Percentiles rank a stretch among this genome's conserved stretches.
phyloP scores from a whole-genome alignment of 768 basidiomycete genomes.

The Tulasnella sp. region DNA sequence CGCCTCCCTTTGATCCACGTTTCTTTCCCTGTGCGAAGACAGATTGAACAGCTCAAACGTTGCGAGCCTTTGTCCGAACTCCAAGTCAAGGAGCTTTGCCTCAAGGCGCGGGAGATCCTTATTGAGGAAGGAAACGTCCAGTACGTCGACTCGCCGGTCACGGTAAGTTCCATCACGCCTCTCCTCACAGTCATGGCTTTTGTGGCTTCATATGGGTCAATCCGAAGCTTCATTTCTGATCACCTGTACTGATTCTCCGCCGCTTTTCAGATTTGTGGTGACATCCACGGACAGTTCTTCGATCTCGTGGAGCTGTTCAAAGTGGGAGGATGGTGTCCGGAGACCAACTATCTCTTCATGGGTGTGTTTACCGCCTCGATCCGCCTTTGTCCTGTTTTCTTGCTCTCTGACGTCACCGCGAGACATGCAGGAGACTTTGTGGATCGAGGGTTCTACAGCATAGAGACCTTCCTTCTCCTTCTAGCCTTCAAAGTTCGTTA shows the following conservation, averaged over 20 bases:
- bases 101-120: slow-evolving; percentile 93
- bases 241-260: neutral
- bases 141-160: slow-evolving; percentile 91
- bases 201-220: neutral
- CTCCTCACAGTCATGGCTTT: no score
- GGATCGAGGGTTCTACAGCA: slow-evolving; percentile 94
- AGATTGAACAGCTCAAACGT: slow-evolving; percentile 88
- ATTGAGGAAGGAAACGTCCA: slow-evolving; percentile 99
- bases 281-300: slow-evolving; percentile 50
- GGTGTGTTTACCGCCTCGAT: slow-evolving; percentile 47
- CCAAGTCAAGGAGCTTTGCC: slow-evolving; percentile 89
- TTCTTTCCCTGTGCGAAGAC: slow-evolving; percentile 55
- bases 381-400: slow-evolving; percentile 29
- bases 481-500: slow-evolving; percentile 96
- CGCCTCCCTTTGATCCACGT: no score
- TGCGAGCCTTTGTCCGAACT: slow-evolving; percentile 96
- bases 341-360: slow-evolving; percentile 93
- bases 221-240: neutral
- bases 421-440: slow-evolving; percentile 83
- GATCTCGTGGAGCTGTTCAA: slow-evolving; percentile 73
- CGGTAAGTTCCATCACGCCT: slow-evolving; percentile 39
- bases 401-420: slow-evolving; percentile 12
- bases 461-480: slow-evolving; percentile 92
- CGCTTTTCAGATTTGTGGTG: slow-evolving; percentile 41
- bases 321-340: slow-evolving; percentile 80